Evolutionary conservation across 164 flowering plant species (phyloP).

Genomic region (Tetracentron sinense): DNA sequence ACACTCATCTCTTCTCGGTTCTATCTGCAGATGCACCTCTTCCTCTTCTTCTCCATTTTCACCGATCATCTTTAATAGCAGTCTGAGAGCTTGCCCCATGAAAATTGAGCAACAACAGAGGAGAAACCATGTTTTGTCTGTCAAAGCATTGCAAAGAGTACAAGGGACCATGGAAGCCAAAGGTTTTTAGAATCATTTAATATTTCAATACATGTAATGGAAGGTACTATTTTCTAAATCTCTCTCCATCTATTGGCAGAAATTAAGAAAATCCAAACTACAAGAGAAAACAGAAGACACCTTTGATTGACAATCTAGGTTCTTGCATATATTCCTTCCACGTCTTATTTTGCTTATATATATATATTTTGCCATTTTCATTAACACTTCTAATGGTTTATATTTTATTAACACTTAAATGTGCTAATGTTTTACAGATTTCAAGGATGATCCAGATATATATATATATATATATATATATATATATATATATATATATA

Average conservation of each 20-base stretch:
- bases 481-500: constrained; percentile 59
- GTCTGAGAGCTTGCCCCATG: too few species aligned
- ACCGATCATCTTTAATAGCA: too few species aligned
- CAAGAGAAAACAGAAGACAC: constrained; percentile 96
- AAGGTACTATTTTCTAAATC: background rate
- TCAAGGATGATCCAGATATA: constrained; percentile 81
- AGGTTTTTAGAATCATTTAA: constrained; percentile 41
- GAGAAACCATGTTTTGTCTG: too few species aligned
- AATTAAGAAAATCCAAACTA: constrained; percentile 96
- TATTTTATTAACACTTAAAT: background rate
- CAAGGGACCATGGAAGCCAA: constrained; percentile 89
- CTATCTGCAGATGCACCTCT: too few species aligned
- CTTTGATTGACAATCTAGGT: constrained; percentile 97
- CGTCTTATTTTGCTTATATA: background rate
- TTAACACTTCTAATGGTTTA: background rate
- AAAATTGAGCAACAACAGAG: too few species aligned
- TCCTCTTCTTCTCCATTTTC: too few species aligned
- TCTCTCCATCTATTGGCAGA: constrained; percentile 34
- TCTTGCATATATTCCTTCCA: background rate
- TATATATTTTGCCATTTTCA: background rate
- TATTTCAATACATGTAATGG: background rate
- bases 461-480: too few species aligned
- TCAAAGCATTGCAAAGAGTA: constrained; percentile 83
- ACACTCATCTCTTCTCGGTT: too few species aligned
- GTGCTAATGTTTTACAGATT: constrained; percentile 41